Evolutionary conservation across 2,329 filamentous ascomycete genomes (phyloP), one percentile per base, ranked within the genome.

Genomic region (Atkinsonella texensis): DNA sequence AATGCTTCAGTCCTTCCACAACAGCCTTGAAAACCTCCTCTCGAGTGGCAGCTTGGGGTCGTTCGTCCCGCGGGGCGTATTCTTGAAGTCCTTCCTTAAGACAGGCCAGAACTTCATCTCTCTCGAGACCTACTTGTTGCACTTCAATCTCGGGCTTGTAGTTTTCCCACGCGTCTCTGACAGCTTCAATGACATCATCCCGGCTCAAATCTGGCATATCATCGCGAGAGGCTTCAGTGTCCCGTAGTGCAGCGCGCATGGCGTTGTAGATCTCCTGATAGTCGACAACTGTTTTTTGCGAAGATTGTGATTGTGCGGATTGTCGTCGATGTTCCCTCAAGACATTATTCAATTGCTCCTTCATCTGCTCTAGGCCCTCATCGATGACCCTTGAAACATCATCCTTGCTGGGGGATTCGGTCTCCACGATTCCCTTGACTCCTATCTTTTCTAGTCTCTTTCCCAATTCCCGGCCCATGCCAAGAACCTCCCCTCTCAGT

Each of bases 81-180:
- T 89, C 81, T 57, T 87, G 82, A 0, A 97, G 76, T 0, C 91
- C 91, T 69, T 96, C 85, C 58, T 87, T 83, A 28, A 97, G 75
- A 57, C 89, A 95, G 40, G 85, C 82, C 13, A 97, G 74, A 46
- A 97, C 86, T 62, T 97, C 91, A 12, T 96, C 89, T 5, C 89
- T 80, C 65, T 95, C 91, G 1, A 97, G 74, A 2, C 90, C 91
- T 55, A 94, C 86, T 60, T 95, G 89, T 59, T 95, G 85, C 4
- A 95, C 77, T 59, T 95, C 85, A 48, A 95, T 89, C 60, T 96
- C 89, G 1, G 91, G 91, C 68, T 95, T 95, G 69, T 95, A 95
- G 50, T 83, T 87, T 63, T 96, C 91, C 81, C 89, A 95, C 1
- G 90, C 91, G 59, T 95, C 89, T 58, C 84, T 83, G 13, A 97